Evolutionary conservation across 495 filamentous ascomycete genomes (phyloP).

Genomic region (Barbatosphaeria neglecta): DNA sequence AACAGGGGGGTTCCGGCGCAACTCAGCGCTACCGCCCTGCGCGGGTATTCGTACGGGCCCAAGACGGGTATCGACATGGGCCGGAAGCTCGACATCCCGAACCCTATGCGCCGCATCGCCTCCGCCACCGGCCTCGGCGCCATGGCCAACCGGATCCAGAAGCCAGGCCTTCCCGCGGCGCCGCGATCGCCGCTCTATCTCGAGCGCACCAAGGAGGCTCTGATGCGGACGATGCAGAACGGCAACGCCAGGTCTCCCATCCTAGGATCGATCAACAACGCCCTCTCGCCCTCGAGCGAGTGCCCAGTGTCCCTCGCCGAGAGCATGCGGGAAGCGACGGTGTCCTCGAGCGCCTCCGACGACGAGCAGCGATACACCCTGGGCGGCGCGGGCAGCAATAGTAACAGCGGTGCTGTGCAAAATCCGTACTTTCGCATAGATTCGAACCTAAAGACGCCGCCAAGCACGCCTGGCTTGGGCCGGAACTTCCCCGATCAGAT

Average conservation of each 20-base stretch:
- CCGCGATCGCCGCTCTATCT: slow-evolving; percentile 33
- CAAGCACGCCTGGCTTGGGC: slow-evolving; percentile 29
- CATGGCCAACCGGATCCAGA: slow-evolving; percentile 28
- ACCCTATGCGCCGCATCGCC: slow-evolving; percentile 35
- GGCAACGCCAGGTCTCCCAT: slow-evolving; percentile 21
- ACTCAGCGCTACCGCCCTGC: slow-evolving; percentile 22
- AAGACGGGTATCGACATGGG: slow-evolving; percentile 29
- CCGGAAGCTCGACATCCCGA: slow-evolving; percentile 21
- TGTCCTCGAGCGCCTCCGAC: slow-evolving; percentile 23
- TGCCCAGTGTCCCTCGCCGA: slow-evolving; percentile 13
- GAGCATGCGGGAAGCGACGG: slow-evolving; percentile 17
- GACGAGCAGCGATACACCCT: slow-evolving; percentile 22
- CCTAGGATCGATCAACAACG: slow-evolving; percentile 17
- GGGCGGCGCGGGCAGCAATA: too few species aligned
- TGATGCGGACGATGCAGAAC: slow-evolving; percentile 22
- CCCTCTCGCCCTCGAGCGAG: slow-evolving; percentile 20
- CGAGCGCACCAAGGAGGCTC: slow-evolving; percentile 28
- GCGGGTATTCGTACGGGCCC: slow-evolving; percentile 21
- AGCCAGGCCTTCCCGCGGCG: slow-evolving; percentile 16
- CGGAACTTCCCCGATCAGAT: slow-evolving; percentile 20
- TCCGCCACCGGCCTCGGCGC: slow-evolving; percentile 21
- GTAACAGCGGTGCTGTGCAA: too few species aligned
- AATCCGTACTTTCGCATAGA: slow-evolving; percentile 19
- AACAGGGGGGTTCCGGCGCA: slow-evolving; percentile 32
- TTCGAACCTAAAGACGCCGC: slow-evolving; percentile 30